Conservation (phyloP, 768 basidiomycete species). For the Lentinula sp. region DNA sequence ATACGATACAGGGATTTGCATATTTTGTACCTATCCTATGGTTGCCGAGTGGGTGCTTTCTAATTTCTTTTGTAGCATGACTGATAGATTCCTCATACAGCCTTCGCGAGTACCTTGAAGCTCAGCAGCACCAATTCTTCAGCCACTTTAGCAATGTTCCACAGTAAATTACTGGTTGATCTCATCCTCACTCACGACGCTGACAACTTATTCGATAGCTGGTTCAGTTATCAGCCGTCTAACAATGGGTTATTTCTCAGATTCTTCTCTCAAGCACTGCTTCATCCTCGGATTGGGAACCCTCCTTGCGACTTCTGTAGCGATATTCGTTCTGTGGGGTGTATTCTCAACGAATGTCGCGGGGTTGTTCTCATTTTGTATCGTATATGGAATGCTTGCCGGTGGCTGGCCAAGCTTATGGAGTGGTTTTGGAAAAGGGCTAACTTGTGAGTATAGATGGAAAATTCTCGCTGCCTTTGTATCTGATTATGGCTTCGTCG, state of each 20-base stretch:
- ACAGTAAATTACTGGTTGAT: constrained; percentile 11
- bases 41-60: constrained; percentile 16
- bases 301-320: constrained; percentile 14
- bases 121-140: constrained; percentile 11
- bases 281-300: constrained; percentile 14
- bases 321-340: constrained; percentile 25
- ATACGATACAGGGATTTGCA: constrained; percentile 19
- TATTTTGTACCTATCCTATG: constrained; percentile 21
- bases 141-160: constrained; percentile 15
- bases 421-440: constrained; percentile 17
- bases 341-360: constrained; percentile 14
- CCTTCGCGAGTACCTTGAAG: constrained; percentile 15
- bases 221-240: constrained; percentile 19
- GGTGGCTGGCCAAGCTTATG: constrained; percentile 24
- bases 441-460: constrained; percentile 14
- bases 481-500: neutral
- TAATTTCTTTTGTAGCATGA: neutral
- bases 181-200: constrained; percentile 5
- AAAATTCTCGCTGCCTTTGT: neutral
- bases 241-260: constrained; percentile 18
- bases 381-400: constrained; percentile 22
- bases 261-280: constrained; percentile 15
- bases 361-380: constrained; percentile 19
- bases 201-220: constrained; percentile 7
- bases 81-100: constrained; percentile 9